A percentile compares a stretch with the other conserved stretches of the same genome.
These are phyloP conservation scores for Brachypodium distachyon DNA, from an alignment of 202 grass and related monocot genomes.

Conservation along the genomic window DNA sequence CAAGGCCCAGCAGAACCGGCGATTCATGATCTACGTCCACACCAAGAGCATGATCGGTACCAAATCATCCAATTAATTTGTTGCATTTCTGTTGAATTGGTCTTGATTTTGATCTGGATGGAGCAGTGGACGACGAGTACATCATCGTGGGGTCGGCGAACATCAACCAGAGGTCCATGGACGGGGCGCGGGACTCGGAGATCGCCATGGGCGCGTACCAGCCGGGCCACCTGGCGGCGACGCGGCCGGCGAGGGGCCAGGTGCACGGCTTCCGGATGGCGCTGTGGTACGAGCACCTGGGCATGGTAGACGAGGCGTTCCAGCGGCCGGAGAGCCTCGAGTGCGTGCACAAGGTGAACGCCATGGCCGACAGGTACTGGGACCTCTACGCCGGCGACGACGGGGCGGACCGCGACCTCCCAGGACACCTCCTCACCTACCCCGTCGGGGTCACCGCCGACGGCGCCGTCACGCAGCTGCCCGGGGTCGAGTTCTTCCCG, in stretches of 20 bases:
- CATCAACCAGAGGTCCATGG: conserved; percentile 97
- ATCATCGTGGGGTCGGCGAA: conserved; percentile 89
- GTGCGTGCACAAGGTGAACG: conserved; percentile 78
- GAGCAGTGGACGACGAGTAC: conserved; percentile 95
- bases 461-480: conserved; percentile 58
- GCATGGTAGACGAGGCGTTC: conserved; percentile 53
- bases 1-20: conserved; percentile 54
- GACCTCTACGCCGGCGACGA: conserved; percentile 57
- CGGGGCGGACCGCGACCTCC: conserved; percentile 49
- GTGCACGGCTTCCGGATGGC: conserved; percentile 90
- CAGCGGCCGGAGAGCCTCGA: conserved; percentile 42
- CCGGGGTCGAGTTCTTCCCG: conserved; percentile 72
- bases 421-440: conserved; percentile 85
- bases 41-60: conserved; percentile 86
- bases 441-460: conserved; percentile 48
- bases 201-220: conserved; percentile 93
- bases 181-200: conserved; percentile 78
- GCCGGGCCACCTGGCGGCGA: conserved; percentile 39
- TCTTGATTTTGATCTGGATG: no score
- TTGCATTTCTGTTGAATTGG: no score
- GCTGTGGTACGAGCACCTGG: conserved; percentile 93
- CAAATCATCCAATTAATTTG: no score
- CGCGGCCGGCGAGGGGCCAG: conserved; percentile 53
- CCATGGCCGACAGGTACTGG: conserved; percentile 79
- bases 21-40: conserved; percentile 86